These are phyloP conservation scores for Hyaloscypha finlandica DNA, from an alignment of 495 filamentous ascomycete genomes.

Conservation along the genomic window DNA sequence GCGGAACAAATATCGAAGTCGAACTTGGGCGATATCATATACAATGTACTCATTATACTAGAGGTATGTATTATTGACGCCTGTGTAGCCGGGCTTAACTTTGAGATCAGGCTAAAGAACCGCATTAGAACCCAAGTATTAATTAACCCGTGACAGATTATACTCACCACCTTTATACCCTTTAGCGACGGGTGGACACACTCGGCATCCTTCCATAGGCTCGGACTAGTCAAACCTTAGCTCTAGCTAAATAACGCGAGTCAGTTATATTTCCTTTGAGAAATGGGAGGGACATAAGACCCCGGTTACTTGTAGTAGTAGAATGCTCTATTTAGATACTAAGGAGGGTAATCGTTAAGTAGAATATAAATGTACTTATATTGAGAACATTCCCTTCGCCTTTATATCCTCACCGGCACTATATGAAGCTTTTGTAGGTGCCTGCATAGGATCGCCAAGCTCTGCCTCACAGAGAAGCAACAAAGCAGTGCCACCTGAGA, in stretches of 20 bases:
- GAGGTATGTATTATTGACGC: slow-evolving; percentile 38
- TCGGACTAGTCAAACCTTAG: slow-evolving; percentile 59
- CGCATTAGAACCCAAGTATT: neutral
- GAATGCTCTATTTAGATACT: no score
- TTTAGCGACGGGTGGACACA: slow-evolving; percentile 60
- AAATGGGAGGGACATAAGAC: no score
- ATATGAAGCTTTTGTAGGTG: slow-evolving; percentile 53
- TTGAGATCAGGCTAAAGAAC: slow-evolving; percentile 47
- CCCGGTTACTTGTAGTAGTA: no score
- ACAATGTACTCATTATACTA: slow-evolving; percentile 75
- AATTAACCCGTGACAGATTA: neutral
- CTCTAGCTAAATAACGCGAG: slow-evolving; percentile 41
- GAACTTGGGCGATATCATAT: slow-evolving; percentile 78
- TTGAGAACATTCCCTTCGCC: slow-evolving; percentile 59
- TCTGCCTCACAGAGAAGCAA: slow-evolving; percentile 79
- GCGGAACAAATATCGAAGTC: slow-evolving; percentile 74
- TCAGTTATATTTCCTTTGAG: neutral
- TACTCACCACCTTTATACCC: slow-evolving; percentile 63
- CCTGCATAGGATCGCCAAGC: slow-evolving; percentile 69
- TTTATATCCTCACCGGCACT: slow-evolving; percentile 64
- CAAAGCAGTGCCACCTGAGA: slow-evolving; percentile 51
- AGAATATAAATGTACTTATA: slow-evolving; percentile 29
- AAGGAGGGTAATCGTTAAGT: neutral
- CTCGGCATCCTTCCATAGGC: slow-evolving; percentile 74
- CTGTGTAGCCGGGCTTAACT: slow-evolving; percentile 40